phyloP scores from a whole-genome alignment of 1,284 basidiomycete species.

The Porphyrellus sp. region DNA sequence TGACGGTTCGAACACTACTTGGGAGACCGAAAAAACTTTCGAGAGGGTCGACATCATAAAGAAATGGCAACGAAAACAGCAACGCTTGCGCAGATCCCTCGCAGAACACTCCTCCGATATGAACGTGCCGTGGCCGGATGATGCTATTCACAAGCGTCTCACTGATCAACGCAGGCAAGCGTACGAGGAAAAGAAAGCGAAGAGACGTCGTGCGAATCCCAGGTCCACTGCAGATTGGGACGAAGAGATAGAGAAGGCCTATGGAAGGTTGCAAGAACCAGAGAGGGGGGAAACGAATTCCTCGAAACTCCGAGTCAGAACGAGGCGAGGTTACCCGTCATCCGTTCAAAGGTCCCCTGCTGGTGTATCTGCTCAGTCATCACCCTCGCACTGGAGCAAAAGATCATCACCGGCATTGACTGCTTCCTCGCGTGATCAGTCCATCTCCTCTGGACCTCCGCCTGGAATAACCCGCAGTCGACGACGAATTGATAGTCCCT shows the following conservation, averaged over 20 bases:
- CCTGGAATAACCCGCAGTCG: slow-evolving; percentile 13
- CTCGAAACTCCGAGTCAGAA: slow-evolving; percentile 26
- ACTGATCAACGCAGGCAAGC: slow-evolving; percentile 44
- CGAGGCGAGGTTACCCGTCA: slow-evolving; percentile 16
- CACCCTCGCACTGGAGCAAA: slow-evolving; percentile 9
- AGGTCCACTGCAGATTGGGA: slow-evolving; percentile 27
- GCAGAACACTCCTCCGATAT: slow-evolving; percentile 28
- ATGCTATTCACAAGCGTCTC: slow-evolving; percentile 41
- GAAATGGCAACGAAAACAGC: slow-evolving; percentile 31
- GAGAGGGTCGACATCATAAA: slow-evolving; percentile 23
- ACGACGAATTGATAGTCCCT: slow-evolving; percentile 1
- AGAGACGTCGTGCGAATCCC: slow-evolving; percentile 7
- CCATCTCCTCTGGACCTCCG: slow-evolving; percentile 13
- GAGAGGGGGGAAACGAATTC: slow-evolving; percentile 27
- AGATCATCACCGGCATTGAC: slow-evolving; percentile 18
- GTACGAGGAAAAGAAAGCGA: slow-evolving; percentile 41
- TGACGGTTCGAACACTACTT: slow-evolving; percentile 43
- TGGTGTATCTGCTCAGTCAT: neutral
- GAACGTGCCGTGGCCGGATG: slow-evolving; percentile 31
- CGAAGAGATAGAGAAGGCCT: slow-evolving; percentile 25
- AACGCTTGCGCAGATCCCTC: slow-evolving; percentile 9
- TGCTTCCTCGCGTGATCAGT: slow-evolving; percentile 16
- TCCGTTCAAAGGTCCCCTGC: slow-evolving; percentile 11
- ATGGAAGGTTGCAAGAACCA: slow-evolving; percentile 27
- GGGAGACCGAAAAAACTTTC: slow-evolving; percentile 30